Evolutionary conservation across 2,329 filamentous ascomycete genomes (phyloP), one percentile per base, ranked within the genome.

Genomic region (Colletotrichum karsti): DNA sequence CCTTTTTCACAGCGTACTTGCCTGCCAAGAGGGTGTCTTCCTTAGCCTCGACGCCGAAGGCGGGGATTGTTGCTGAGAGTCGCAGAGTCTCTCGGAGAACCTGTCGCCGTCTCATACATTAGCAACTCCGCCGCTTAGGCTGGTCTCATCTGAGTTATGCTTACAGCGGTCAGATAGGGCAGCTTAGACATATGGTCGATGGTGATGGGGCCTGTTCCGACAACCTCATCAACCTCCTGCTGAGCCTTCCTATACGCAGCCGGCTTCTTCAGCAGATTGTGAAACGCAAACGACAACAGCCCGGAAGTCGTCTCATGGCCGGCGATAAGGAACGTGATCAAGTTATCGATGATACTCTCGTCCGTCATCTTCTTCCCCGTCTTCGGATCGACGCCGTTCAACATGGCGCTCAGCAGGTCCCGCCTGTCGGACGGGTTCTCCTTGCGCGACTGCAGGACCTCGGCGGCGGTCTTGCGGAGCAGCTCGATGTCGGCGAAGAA

Each of bases 221-320:
- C 77, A 2, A 93, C 88, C 0, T 79, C 72, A 72, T 93, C 91
- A 7, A 94, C 88, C 74, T 94, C 92, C 67, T 89, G 77, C 70
- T 91, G 90, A 0, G 90, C 90, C 69, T 88, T 89, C 39, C 79
- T 79, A 69, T 90, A 88, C 2, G 83, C 82, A 2, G 85, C 82
- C 0, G 91, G 91, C 71, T 91, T 83, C 74, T 90, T 90, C 35
- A 92, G 76, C 2, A 94, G 81, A 62, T 90, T 83, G 74, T 90
- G 91, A 55, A 92, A 87, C 0, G 85, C 79, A 73, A 92, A 93
- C 0, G 89, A 87, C 12, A 94, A 76, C 15, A 91, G 78, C 3
- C 91, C 91, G 2, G 89, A 88, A 0, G 92, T 92, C 0, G 92
- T 94, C 70, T 92, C 91, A 72, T 92, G 90, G 5, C 90, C 87